Evolutionary conservation across 345 rosid genomes (phyloP).

Genomic region (Bruguiera sexangula): DNA sequence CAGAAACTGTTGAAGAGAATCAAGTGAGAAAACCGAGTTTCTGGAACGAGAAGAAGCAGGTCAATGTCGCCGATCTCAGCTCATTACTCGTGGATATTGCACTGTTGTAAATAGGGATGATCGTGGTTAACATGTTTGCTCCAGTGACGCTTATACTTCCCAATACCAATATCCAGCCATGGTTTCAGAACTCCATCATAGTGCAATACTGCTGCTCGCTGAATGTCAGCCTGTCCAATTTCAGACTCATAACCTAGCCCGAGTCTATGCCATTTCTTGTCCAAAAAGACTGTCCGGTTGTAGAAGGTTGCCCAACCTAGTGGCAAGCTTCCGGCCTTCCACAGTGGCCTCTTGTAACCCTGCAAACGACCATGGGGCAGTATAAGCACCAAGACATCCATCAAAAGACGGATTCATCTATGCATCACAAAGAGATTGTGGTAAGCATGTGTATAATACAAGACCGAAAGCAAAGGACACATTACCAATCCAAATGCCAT

Average conservation of each 20-base stretch:
- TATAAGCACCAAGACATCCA: conserved; percentile 6
- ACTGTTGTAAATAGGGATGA: conserved; percentile 19
- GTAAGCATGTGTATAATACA: not conserved
- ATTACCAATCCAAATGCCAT: no score
- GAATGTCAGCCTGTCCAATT: conserved; percentile 11
- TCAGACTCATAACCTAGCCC: conserved; percentile 24
- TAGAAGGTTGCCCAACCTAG: conserved; percentile 27
- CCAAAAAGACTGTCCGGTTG: conserved; percentile 19
- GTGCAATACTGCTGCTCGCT: conserved; percentile 26
- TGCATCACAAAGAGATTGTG: not conserved
- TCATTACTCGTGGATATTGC: conserved; percentile 46
- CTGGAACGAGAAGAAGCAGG: conserved; percentile 7
- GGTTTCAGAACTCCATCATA: conserved; percentile 36
- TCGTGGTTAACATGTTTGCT: conserved; percentile 21
- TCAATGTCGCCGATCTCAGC: not conserved
- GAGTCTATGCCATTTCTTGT: conserved; percentile 26
- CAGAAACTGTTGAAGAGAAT: conserved; percentile 30
- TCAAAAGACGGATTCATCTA: not conserved
- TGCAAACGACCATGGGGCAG: conserved; percentile 17
- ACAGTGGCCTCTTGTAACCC: conserved; percentile 25
- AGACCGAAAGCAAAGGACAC: no score
- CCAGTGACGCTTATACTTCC: conserved; percentile 24
- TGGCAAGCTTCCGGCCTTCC: conserved; percentile 29
- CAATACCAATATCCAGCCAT: conserved; percentile 24
- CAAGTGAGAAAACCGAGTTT: conserved; percentile 21